These are phyloP conservation scores for Cladosporium sp. DNA, from an alignment of 2,329 filamentous ascomycete genomes.

Conservation along the genomic window DNA sequence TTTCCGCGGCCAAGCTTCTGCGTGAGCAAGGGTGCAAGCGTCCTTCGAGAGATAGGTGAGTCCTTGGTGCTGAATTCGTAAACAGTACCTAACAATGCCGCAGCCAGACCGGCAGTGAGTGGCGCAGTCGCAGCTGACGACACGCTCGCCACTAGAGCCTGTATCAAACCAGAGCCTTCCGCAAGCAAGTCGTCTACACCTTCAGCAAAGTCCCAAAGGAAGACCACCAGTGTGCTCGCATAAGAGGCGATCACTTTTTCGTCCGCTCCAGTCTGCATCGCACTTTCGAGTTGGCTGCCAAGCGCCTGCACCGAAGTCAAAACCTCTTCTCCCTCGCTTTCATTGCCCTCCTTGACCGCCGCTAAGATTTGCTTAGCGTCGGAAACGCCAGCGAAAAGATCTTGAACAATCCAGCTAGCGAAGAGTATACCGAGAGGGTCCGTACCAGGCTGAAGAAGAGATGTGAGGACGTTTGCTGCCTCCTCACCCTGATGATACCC, in stretches of 20 bases:
- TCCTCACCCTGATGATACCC: constrained; percentile 83
- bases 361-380: constrained; percentile 79
- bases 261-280: constrained; percentile 69
- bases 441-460: constrained; percentile 68
- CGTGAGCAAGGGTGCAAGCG: constrained; percentile 75
- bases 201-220: constrained; percentile 89
- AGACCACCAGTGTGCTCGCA: constrained; percentile 82
- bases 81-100: constrained; percentile 79
- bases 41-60: constrained; percentile 81
- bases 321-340: constrained; percentile 86
- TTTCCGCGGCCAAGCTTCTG: constrained; percentile 80
- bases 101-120: constrained; percentile 65
- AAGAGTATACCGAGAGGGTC: constrained; percentile 93
- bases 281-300: constrained; percentile 79
- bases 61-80: constrained; percentile 99
- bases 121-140: constrained; percentile 64
- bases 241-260: constrained; percentile 80
- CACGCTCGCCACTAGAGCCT: constrained; percentile 34
- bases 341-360: constrained; percentile 84
- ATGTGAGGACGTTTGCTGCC: constrained; percentile 78
- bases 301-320: constrained; percentile 91
- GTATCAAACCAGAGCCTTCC: constrained; percentile 88
- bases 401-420: constrained; percentile 81
- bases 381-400: constrained; percentile 77
- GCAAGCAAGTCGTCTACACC: constrained; percentile 90